Evolutionary conservation across 179 eudicot species (phyloP), one percentile per base, ranked within the genome.

Genomic region (Camellia oleifera): DNA sequence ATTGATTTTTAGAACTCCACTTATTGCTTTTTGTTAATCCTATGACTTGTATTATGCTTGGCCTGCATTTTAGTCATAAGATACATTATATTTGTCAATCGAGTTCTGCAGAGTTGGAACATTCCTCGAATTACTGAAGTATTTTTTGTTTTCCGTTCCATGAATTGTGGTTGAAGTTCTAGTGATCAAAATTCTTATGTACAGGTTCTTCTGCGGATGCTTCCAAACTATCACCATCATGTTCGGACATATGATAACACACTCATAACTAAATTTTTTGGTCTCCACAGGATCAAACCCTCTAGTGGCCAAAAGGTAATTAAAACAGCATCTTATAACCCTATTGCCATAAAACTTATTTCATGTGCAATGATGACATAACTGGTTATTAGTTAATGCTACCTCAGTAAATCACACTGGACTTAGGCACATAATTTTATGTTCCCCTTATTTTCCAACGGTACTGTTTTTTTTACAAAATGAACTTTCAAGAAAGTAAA

Each of bases 241-340:
- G 99, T 97, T 69, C 92, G 86, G 79, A 84, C 90, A 63, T 91
- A 97, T 73, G 99, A 97, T 44, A 97, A 94, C 74, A 97, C 99
- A n/a, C 98, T 97, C 44, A 87, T 97, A 72, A 97, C 99, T 63
- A 97, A 97, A 80, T 97, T 97, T 86, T 97, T 97, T 79, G 99
- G 99, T 77, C 99, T 97, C 87, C 99, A 96, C 87, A 90, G 98
- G 88, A 94, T 96, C 74, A 90, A 89, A 69, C 96, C 99, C 78
- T 90, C 92, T 66, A 88, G 98, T 88, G 99, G 99, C 80, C 99
- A 95, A 86, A 95, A 95, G 99, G 99, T 95, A 91, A 84, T 17
- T 5, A 53, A 26, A 9, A 12, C 71, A n/a, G 23, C 52, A 44
- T 44, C 46, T 54, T 67, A 17, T 15, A 42, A 56, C 65, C 44